phyloP scores from a whole-genome alignment of 2,329 filamentous ascomycete genomes.

The Chrysosporium queenslandicum region DNA sequence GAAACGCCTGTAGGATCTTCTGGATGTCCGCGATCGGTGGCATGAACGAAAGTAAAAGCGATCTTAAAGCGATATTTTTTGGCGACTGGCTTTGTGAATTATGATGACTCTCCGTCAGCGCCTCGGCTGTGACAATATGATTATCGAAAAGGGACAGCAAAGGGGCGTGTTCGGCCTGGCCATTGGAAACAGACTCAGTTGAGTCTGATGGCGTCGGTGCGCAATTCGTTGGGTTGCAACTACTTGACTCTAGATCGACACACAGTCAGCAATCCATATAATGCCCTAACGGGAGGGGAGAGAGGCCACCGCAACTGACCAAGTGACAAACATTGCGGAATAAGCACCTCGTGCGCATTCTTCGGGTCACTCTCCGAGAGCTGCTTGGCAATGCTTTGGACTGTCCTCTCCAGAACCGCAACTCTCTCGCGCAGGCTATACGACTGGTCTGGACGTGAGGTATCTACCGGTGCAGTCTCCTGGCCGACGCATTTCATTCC shows the following conservation, averaged over 20 bases:
- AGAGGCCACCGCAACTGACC: not conserved
- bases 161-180: constrained; percentile 28
- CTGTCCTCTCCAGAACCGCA: constrained; percentile 30
- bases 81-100: constrained; percentile 14
- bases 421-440: constrained; percentile 34
- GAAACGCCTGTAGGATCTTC: constrained; percentile 25
- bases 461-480: constrained; percentile 25
- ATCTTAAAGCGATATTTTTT: constrained; percentile 22
- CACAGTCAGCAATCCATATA: not conserved
- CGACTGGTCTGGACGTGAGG: constrained; percentile 22
- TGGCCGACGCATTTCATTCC: constrained; percentile 34
- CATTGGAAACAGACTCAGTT: constrained; percentile 15
- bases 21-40: constrained; percentile 26
- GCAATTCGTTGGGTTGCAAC: not conserved
- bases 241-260: not conserved
- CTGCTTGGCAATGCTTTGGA: constrained; percentile 27
- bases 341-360: not conserved
- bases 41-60: constrained; percentile 28
- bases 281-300: no score
- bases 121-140: constrained; percentile 22
- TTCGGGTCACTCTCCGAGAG: constrained; percentile 19
- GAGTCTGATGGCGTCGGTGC: constrained; percentile 2
- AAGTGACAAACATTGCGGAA: not conserved
- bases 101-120: not conserved
- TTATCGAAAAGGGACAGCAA: constrained; percentile 33